Evolutionary conservation across 352 stramenopile genomes (phyloP), one percentile per base, ranked within the genome.

Genomic region (Globisporangium orthogonon): DNA sequence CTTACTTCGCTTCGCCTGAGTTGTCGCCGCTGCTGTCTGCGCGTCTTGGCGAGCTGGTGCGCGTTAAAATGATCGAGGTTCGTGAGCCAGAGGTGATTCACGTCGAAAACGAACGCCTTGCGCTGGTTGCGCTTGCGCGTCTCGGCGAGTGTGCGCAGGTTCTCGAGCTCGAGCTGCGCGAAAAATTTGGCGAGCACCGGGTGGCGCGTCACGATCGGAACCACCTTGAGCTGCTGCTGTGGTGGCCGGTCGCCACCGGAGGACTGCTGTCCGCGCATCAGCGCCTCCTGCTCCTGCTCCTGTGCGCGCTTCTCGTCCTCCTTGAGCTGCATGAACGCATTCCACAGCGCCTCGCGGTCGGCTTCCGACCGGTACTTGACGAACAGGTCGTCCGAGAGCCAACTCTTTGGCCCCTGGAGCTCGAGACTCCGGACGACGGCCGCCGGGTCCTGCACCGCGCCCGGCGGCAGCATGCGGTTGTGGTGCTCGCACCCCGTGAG

Each of bases 61-160:
- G 78, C 71, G 50, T 91, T 87, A 56, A 96, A 91, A 60, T 96
- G 87, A 49, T 91, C 78, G 33, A 97, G 71, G 60, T 97, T 96
- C 10, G 87, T 93, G 52, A 97, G 78, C 89, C 89, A 97, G 33
- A 97, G 67, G 59, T 89, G 83, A 62, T 96, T 90, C 43, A 97
- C 89, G 58, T 96, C 84, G 18, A 91, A 83, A 28, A 96, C 69
- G 54, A 95, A 96, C 10, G 71, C 69, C 60, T 91, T 94, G 52
- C 71, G 76, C 28, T 86, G 68, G 71, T 95, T 92, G 7, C 76
- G 71, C 18, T 77, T 76, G 30, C 79, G 70, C 9, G 87, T 91
- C 28, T 79, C 70, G 1, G 79, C 70, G 47, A 80, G 67, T 14
- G 71, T 80, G 30, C 69, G 71, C 9, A 87, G 51, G 63, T 95